A percentile compares a stretch with the other conserved stretches of the same genome.
Conservation (phyloP, 495 filamentous ascomycete species). For the Xylaria scruposa region DNA sequence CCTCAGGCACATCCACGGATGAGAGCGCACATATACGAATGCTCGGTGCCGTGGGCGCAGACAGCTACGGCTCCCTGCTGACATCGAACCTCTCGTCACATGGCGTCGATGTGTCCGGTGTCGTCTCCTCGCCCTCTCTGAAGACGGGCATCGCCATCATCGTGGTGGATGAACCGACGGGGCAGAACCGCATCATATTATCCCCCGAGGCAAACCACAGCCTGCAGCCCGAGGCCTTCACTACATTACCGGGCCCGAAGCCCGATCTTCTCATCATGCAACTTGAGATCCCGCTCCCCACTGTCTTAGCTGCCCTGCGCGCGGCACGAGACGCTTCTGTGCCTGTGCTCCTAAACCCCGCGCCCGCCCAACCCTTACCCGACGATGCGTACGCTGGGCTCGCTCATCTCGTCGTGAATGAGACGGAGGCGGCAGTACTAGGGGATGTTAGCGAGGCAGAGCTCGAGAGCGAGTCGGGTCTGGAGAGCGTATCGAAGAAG, state of each 20-base stretch:
- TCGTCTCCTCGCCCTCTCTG: constrained; percentile 54
- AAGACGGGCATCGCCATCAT: constrained; percentile 85
- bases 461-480: constrained; percentile 54
- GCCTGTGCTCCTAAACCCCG: constrained; percentile 81
- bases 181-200: constrained; percentile 88
- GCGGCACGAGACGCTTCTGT: constrained; percentile 58
- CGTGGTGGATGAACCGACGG: constrained; percentile 76
- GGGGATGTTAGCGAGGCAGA: constrained; percentile 56
- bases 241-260: constrained; percentile 36
- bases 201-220: constrained; percentile 78
- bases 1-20: constrained; percentile 36
- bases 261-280: constrained; percentile 83
- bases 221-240: constrained; percentile 31
- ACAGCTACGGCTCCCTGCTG: constrained; percentile 65
- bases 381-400: constrained; percentile 69
- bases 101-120: constrained; percentile 66
- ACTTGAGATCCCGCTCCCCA: constrained; percentile 80
- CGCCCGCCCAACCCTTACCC: constrained; percentile 75
- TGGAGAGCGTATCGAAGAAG: constrained; percentile 54
- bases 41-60: constrained; percentile 81
- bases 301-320: constrained; percentile 69
- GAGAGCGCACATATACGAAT: constrained; percentile 71
- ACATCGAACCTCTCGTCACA: constrained; percentile 57
- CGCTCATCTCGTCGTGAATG: constrained; percentile 86
- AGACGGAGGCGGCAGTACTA: constrained; percentile 84